A percentile compares a stretch with the other conserved stretches of the same genome.
Evolutionary conservation across 768 basidiomycete genomes (phyloP).

Genomic region (Pisolithus microcarpus): DNA sequence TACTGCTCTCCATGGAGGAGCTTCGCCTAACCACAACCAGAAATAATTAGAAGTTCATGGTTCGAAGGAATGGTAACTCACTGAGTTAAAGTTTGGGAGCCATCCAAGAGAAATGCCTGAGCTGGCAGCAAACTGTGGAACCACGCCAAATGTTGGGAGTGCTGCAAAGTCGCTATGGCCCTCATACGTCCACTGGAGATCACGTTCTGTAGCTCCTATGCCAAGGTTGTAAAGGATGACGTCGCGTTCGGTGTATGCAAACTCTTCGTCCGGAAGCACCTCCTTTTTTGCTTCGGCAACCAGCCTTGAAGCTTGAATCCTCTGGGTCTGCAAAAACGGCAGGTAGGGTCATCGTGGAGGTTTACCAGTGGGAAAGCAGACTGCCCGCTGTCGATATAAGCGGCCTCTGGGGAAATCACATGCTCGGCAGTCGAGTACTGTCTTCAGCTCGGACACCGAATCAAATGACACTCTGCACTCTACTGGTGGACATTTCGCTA

Average conservation of each 20-base stretch:
- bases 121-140: conserved; percentile 82
- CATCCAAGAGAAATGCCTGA: conserved; percentile 67
- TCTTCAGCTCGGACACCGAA: not conserved
- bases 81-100: conserved; percentile 93
- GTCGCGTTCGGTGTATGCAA: conserved; percentile 80
- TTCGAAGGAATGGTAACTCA: conserved; percentile 29
- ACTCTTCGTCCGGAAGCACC: conserved; percentile 48
- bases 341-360: conserved; percentile 31
- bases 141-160: conserved; percentile 90
- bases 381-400: too few relatives aligned
- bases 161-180: conserved; percentile 79
- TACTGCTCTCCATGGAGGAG: conserved; percentile 98
- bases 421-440: too few relatives aligned
- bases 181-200: conserved; percentile 89
- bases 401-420: too few relatives aligned
- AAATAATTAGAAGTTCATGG: too few relatives aligned
- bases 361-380: too few relatives aligned
- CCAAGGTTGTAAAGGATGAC: conserved; percentile 94
- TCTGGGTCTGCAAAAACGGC: conserved; percentile 64
- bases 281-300: conserved; percentile 77
- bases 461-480: not conserved
- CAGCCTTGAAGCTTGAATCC: conserved; percentile 82
- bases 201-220: conserved; percentile 87
- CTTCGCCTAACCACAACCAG: conserved; percentile 55
- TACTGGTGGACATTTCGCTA: too few relatives aligned